Evolutionary conservation across 768 basidiomycete genomes (phyloP).

Genomic region (Leucocoprinus sp.): DNA sequence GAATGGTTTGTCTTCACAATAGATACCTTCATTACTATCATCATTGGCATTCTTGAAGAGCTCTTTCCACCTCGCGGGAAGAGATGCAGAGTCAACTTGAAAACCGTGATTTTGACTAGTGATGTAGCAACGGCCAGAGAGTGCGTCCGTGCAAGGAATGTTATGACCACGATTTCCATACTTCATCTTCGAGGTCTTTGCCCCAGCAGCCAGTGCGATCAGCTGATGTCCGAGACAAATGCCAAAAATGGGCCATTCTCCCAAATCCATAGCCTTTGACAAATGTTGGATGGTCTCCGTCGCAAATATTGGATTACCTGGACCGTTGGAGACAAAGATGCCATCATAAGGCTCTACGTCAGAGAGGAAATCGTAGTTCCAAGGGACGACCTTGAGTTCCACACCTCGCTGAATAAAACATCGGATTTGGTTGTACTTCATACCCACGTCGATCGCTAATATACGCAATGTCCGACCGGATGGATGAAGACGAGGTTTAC

Average conservation of each 20-base stretch:
- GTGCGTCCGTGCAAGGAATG: conserved; percentile 91
- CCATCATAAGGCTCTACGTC: conserved; percentile 86
- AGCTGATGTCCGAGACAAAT: conserved; percentile 99
- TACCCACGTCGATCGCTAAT: conserved; percentile 93
- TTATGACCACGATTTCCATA: conserved; percentile 99
- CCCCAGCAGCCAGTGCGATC: conserved; percentile 90
- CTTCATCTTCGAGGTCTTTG: conserved; percentile 96
- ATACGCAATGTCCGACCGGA: conserved; percentile 77
- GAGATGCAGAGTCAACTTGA: conserved; percentile 77
- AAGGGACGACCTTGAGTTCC: conserved; percentile 95
- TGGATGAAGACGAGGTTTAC: conserved; percentile 55
- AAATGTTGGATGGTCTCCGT: conserved; percentile 64
- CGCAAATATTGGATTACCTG: conserved; percentile 90
- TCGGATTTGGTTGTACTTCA: conserved; percentile 99
- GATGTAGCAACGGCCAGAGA: conserved; percentile 96
- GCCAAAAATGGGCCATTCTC: conserved; percentile 87
- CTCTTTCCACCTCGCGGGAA: conserved; percentile 85
- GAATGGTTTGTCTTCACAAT: conserved; percentile 86
- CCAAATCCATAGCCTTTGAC: conserved; percentile 56
- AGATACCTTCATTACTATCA: conserved; percentile 95
- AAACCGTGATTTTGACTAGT: conserved; percentile 99
- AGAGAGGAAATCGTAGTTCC: conserved; percentile 86
- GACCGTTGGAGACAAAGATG: conserved; percentile 95
- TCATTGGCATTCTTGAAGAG: conserved; percentile 97
- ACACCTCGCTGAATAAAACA: conserved; percentile 91